phyloP scores from a whole-genome alignment of 305 asterid genomes.

The Fraxinus greggii region DNA sequence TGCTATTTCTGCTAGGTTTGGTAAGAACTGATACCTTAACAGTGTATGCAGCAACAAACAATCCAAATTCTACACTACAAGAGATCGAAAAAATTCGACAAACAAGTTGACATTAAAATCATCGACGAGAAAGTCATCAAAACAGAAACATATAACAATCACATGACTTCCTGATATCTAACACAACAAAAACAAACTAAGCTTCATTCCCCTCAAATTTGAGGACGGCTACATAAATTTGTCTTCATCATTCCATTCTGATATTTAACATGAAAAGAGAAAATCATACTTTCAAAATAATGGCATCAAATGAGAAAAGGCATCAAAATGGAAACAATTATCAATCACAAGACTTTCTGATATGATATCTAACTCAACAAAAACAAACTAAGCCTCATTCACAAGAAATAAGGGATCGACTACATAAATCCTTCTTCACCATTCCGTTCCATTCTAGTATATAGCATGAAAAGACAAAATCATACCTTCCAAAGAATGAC shows the following conservation, averaged over 20 bases:
- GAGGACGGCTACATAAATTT: too few species aligned
- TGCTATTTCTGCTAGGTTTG: background rate
- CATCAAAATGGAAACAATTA: background rate
- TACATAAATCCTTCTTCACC: too few species aligned
- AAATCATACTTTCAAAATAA: too few species aligned
- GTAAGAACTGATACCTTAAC: background rate
- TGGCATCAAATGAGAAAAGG: background rate
- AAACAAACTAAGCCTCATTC: too few species aligned
- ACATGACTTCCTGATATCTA: background rate
- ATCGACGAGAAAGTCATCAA: conserved; percentile 29
- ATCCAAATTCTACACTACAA: background rate
- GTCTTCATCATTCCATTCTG: too few species aligned
- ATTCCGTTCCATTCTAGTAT: too few species aligned
- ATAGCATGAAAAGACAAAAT: too few species aligned
- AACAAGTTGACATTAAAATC: background rate
- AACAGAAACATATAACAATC: background rate
- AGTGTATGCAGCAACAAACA: background rate
- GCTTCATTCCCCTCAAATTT: background rate
- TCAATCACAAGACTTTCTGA: background rate
- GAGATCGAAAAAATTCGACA: background rate
- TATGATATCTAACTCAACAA: too few species aligned
- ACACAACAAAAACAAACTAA: background rate
- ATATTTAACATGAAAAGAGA: too few species aligned
- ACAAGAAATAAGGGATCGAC: too few species aligned
- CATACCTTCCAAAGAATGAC: too few species aligned